Conservation (phyloP, 2,329 filamentous ascomycete genomes). For the Ascochyta fabae region DNA sequence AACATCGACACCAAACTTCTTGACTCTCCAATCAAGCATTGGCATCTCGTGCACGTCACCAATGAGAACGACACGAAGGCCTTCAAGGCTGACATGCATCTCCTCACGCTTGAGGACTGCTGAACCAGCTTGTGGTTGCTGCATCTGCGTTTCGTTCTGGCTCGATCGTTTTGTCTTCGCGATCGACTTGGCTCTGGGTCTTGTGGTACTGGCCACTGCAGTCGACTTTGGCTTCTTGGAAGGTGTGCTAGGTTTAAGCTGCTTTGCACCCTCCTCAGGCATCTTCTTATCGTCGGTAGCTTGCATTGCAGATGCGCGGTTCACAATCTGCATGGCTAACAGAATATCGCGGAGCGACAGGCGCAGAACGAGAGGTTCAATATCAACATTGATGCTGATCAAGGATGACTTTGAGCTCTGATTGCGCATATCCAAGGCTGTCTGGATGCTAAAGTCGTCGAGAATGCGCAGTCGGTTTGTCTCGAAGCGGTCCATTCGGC, state of each 20-base stretch:
- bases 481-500: slow-evolving; percentile 97
- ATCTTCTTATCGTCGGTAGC: slow-evolving; percentile 57
- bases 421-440: slow-evolving; percentile 79
- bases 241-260: slow-evolving; percentile 60
- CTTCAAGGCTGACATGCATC: slow-evolving; percentile 83
- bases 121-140: slow-evolving; percentile 61
- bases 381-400: slow-evolving; percentile 82
- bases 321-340: slow-evolving; percentile 89
- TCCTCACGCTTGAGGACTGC: slow-evolving; percentile 74
- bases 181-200: slow-evolving; percentile 55
- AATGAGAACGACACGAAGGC: slow-evolving; percentile 90
- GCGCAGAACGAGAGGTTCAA: slow-evolving; percentile 89
- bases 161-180: slow-evolving; percentile 50
- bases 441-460: slow-evolving; percentile 92
- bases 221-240: slow-evolving; percentile 57
- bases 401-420: slow-evolving; percentile 65
- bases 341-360: slow-evolving; percentile 94
- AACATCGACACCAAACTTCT: slow-evolving; percentile 83
- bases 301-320: slow-evolving; percentile 87
- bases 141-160: slow-evolving; percentile 63
- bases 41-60: slow-evolving; percentile 95
- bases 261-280: slow-evolving; percentile 60
- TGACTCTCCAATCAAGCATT: slow-evolving; percentile 91
- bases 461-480: slow-evolving; percentile 88
- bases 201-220: slow-evolving; percentile 54